Conservation (phyloP, 768 basidiomycete genomes). For the Lactarius vividus region DNA sequence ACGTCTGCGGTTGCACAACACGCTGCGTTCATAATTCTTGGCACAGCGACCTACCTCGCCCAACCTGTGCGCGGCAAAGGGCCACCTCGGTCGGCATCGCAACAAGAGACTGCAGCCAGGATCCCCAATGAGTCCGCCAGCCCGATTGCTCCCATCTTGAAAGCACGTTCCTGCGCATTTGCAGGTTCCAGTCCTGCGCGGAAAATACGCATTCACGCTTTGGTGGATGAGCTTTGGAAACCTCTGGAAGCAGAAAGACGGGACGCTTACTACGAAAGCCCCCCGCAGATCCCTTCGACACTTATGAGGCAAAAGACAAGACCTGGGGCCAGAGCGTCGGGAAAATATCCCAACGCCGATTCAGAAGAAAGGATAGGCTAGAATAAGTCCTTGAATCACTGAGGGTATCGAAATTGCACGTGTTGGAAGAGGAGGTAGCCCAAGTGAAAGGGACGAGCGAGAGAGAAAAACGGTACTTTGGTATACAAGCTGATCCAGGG, state of each 20-base stretch:
- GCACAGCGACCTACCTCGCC: slow-evolving; percentile 69
- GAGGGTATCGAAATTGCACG: slow-evolving; percentile 72
- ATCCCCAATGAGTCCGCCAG: slow-evolving; percentile 81
- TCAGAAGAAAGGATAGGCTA: slow-evolving; percentile 62
- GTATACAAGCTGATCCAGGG: slow-evolving; percentile 61
- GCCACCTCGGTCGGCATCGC: slow-evolving; percentile 73
- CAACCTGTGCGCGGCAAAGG: slow-evolving; percentile 71
- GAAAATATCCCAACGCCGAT: slow-evolving; percentile 66
- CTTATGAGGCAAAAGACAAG: slow-evolving; percentile 76
- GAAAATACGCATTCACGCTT: slow-evolving; percentile 86
- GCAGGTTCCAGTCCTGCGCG: slow-evolving; percentile 71
- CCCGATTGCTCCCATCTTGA: slow-evolving; percentile 87
- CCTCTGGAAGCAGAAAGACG: slow-evolving; percentile 13
- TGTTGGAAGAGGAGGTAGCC: slow-evolving; percentile 73
- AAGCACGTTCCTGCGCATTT: slow-evolving; percentile 72
- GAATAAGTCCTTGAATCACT: slow-evolving; percentile 65
- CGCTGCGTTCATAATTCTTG: slow-evolving; percentile 48
- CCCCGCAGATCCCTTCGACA: slow-evolving; percentile 90
- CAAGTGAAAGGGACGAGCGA: slow-evolving; percentile 84
- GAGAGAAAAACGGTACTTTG: slow-evolving; percentile 92
- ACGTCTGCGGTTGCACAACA: neutral
- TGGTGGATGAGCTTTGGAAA: slow-evolving; percentile 1
- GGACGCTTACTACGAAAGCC: slow-evolving; percentile 79
- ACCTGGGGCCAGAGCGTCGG: slow-evolving; percentile 44
- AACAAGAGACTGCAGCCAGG: slow-evolving; percentile 54